Evolutionary conservation across 768 basidiomycete species (phyloP).

Genomic region (Naganishia vishniacii): DNA sequence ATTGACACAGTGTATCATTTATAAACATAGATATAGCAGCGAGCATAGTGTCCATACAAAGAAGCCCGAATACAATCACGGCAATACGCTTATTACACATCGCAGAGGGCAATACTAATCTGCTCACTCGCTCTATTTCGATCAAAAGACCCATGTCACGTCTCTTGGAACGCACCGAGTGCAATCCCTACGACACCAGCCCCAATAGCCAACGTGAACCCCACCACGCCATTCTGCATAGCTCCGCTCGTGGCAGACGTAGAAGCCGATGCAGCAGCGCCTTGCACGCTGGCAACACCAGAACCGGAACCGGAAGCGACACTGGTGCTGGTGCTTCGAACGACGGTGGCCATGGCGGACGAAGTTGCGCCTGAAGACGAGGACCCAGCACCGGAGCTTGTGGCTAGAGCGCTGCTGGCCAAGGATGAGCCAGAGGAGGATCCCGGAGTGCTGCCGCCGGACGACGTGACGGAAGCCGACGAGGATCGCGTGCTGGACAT

Average conservation of each 20-base stretch:
- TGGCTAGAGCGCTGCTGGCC: not conserved
- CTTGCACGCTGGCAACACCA: not conserved
- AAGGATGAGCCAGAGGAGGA: not conserved
- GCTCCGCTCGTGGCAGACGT: not conserved
- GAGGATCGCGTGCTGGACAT: not conserved
- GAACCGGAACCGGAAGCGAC: not conserved
- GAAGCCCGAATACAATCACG: too few relatives aligned
- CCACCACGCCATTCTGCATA: not conserved
- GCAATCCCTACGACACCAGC: conserved; percentile 1
- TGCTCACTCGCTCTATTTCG: not conserved
- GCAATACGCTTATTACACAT: too few relatives aligned
- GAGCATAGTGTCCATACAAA: not conserved
- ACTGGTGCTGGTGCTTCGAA: not conserved
- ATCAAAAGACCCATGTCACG: not conserved
- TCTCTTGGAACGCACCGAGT: not conserved
- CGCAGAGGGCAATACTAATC: too few relatives aligned
- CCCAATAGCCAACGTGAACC: not conserved
- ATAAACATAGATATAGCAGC: not conserved
- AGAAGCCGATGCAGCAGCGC: not conserved
- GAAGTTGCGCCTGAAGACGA: not conserved
- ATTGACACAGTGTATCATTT: not conserved
- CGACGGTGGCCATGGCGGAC: not conserved
- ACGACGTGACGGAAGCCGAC: not conserved
- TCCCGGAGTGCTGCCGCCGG: conserved; percentile 2
- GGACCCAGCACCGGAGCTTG: not conserved